A percentile compares a stretch with the other conserved stretches of the same genome.
Evolutionary conservation across 192 early-diverging fungal species (phyloP).

Genomic region (Phycomyces nitens): DNA sequence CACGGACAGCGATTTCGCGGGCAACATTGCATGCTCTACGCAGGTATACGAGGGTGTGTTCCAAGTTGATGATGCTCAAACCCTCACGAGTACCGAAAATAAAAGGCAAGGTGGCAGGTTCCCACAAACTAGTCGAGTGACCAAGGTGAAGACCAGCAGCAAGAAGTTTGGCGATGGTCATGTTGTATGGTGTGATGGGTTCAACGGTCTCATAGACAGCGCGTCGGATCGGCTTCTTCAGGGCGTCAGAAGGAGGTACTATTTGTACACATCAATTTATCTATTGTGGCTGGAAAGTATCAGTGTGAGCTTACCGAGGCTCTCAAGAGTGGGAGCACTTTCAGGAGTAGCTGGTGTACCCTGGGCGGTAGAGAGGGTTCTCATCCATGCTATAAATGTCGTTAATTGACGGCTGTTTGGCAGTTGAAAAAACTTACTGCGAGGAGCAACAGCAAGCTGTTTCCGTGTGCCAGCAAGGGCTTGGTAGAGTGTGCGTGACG

Average conservation of each 20-base stretch:
- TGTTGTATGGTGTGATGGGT: slow-evolving; percentile 37
- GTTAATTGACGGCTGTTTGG: no score
- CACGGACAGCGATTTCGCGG: slow-evolving; percentile 64
- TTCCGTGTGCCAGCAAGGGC: no score
- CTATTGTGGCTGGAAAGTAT: no score
- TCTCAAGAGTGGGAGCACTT: no score
- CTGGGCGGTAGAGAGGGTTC: no score
- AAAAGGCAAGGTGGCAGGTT: slow-evolving; percentile 78
- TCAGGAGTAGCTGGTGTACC: no score
- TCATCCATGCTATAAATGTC: no score
- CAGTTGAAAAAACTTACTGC: no score
- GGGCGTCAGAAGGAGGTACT: slow-evolving; percentile 3
- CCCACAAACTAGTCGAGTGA: slow-evolving; percentile 72
- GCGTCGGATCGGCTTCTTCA: slow-evolving; percentile 19
- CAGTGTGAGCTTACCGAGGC: no score
- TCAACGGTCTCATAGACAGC: slow-evolving; percentile 9
- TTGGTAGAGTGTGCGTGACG: no score
- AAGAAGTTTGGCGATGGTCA: slow-evolving; percentile 67
- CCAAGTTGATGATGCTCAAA: slow-evolving; percentile 91
- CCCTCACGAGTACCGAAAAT: slow-evolving; percentile 88
- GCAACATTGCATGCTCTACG: slow-evolving; percentile 77
- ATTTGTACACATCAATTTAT: not conserved
- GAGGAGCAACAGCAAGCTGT: no score
- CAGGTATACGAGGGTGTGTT: slow-evolving; percentile 82
- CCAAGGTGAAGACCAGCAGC: slow-evolving; percentile 89